These are phyloP conservation scores for Macroventuria anomochaeta DNA, from an alignment of 2,329 filamentous ascomycete species.

Conservation along the genomic window DNA sequence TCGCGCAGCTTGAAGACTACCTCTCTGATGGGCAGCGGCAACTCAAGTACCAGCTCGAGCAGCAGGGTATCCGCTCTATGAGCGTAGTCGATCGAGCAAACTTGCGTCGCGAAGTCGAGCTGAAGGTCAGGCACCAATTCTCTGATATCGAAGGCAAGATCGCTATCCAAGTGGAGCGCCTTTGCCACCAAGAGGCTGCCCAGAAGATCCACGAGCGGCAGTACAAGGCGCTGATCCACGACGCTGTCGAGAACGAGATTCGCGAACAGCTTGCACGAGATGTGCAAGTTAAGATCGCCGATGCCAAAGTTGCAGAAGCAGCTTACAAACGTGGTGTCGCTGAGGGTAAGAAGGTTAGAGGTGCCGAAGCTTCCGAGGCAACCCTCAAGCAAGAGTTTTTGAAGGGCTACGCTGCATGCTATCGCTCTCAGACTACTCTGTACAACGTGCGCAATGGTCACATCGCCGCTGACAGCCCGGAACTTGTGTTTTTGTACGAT, in stretches of 20 bases:
- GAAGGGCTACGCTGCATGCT: conserved; percentile 29
- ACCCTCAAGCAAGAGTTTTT: conserved; percentile 15
- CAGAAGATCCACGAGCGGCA: conserved; percentile 29
- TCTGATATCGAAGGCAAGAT: conserved; percentile 16
- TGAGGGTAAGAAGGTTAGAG: background rate
- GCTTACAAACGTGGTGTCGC: conserved; percentile 24
- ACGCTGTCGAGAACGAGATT: conserved; percentile 16
- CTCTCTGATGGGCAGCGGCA: conserved; percentile 34
- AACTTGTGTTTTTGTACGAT: conserved; percentile 31
- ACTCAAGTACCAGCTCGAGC: conserved; percentile 16
- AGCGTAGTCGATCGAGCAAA: conserved; percentile 15
- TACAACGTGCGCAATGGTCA: conserved; percentile 23
- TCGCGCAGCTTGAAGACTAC: conserved; percentile 27
- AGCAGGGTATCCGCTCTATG: conserved; percentile 18
- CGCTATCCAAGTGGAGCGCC: conserved; percentile 3
- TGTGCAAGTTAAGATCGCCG: background rate
- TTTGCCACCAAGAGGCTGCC: conserved; percentile 21
- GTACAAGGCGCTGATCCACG: conserved; percentile 20
- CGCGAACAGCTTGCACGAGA: background rate
- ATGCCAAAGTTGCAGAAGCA: conserved; percentile 1
- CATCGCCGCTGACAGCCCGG: conserved; percentile 22
- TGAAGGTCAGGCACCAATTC: conserved; percentile 3
- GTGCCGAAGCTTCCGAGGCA: conserved; percentile 2
- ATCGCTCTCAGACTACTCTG: conserved; percentile 14
- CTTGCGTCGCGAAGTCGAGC: conserved; percentile 10